Evolutionary conservation across 2,329 filamentous ascomycete species (phyloP).

Genomic region (Alternaria gaisen): DNA sequence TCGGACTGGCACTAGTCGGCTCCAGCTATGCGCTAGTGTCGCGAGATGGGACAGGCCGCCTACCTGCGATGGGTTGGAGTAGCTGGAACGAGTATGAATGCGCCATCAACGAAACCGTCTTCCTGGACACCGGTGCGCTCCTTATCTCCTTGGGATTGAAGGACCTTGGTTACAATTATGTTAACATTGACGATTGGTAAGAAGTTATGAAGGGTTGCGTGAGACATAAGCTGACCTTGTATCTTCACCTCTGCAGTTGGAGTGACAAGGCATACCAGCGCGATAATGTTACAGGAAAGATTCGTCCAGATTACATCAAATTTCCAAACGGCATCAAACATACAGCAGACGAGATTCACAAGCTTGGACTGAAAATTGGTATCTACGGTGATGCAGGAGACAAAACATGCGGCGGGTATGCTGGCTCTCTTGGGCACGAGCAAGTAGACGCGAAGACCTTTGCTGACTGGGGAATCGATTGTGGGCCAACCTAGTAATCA

Average conservation of each 20-base stretch:
- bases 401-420: conserved; percentile 64
- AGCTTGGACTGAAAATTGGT: conserved; percentile 66
- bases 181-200: conserved; percentile 67
- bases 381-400: conserved; percentile 67
- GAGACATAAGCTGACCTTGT: neutral
- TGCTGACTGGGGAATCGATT: conserved; percentile 51
- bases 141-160: conserved; percentile 32
- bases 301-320: conserved; percentile 59
- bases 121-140: conserved; percentile 25
- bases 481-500: conserved; percentile 5
- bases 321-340: conserved; percentile 68
- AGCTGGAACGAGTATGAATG: conserved; percentile 36
- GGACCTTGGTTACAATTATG: conserved; percentile 51
- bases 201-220: neutral
- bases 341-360: conserved; percentile 63
- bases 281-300: conserved; percentile 42
- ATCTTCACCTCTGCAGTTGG: conserved; percentile 48
- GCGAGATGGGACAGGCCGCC: conserved; percentile 26
- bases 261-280: conserved; percentile 55
- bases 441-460: conserved; percentile 64
- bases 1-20: conserved; percentile 2
- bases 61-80: conserved; percentile 36
- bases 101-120: conserved; percentile 33
- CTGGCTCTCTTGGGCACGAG: conserved; percentile 66
- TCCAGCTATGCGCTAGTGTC: conserved; percentile 14